Percentiles rank a stretch among this genome's conserved stretches.
These are phyloP conservation scores for Salix caprea DNA, from an alignment of 345 rosid genomes.

Conservation along the genomic window DNA sequence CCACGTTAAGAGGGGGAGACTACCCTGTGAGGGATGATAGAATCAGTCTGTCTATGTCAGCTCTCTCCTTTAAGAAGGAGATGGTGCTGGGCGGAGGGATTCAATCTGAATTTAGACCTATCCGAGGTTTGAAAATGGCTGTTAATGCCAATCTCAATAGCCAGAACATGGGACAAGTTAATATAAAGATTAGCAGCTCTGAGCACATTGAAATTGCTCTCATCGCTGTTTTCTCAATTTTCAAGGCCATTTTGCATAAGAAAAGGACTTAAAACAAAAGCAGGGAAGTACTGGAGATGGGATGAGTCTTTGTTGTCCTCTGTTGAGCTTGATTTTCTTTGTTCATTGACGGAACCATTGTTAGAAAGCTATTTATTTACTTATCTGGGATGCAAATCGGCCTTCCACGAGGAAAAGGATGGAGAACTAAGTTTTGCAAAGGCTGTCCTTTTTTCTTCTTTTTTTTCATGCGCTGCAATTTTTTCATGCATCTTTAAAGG, in stretches of 20 bases:
- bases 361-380: background rate
- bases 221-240: conserved; percentile 50
- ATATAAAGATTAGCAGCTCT: conserved; percentile 61
- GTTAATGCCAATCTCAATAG: conserved; percentile 63
- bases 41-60: conserved; percentile 51
- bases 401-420: background rate
- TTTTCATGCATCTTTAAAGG: background rate
- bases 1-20: conserved; percentile 67
- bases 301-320: conserved; percentile 24
- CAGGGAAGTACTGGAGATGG: conserved; percentile 36
- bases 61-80: conserved; percentile 64
- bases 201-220: conserved; percentile 68
- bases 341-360: background rate
- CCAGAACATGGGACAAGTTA: conserved; percentile 69
- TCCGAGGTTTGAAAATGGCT: conserved; percentile 45
- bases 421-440: background rate
- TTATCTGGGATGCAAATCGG: background rate
- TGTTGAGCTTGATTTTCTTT: background rate
- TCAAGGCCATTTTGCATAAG: conserved; percentile 45
- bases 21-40: conserved; percentile 68
- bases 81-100: conserved; percentile 63
- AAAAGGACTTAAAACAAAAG: conserved; percentile 30
- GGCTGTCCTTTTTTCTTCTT: background rate
- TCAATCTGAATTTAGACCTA: conserved; percentile 63
- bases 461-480: background rate